A percentile compares a stretch with the other conserved stretches of the same genome.
These are phyloP conservation scores for Coprinellus aureogranulatus DNA, from an alignment of 768 basidiomycete species.

Conservation along the genomic window DNA sequence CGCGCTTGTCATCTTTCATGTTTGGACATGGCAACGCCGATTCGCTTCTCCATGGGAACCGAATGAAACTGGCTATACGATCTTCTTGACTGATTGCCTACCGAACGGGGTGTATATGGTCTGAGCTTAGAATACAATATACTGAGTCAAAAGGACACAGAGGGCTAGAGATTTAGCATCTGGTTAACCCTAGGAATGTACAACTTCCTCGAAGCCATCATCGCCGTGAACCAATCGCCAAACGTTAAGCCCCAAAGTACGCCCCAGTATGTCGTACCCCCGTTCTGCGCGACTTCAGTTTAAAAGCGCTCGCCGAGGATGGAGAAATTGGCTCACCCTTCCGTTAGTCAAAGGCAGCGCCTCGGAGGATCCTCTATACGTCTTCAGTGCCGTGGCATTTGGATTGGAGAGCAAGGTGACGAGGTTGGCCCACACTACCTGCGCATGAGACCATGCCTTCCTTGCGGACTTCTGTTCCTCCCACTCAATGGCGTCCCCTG, in stretches of 20 bases:
- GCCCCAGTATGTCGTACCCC: constrained; percentile 13
- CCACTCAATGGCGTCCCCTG: constrained; percentile 21
- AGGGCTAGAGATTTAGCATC: not conserved
- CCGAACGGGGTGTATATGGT: too few relatives aligned
- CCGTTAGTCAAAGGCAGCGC: constrained; percentile 5
- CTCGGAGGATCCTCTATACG: constrained; percentile 10
- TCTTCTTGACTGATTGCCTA: too few relatives aligned
- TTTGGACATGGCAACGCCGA: too few relatives aligned
- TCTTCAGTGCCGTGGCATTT: constrained; percentile 16
- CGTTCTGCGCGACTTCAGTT: constrained; percentile 7
- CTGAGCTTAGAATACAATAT: too few relatives aligned
- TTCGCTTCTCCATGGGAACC: too few relatives aligned
- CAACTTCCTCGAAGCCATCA: constrained; percentile 11
- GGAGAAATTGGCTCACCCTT: too few relatives aligned
- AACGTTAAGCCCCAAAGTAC: constrained; percentile 14
- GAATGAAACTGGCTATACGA: too few relatives aligned
- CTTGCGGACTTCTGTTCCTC: constrained; percentile 19
- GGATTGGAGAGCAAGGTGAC: constrained; percentile 13
- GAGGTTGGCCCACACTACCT: constrained; percentile 14
- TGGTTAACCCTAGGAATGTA: not conserved
- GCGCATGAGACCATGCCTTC: constrained; percentile 17
- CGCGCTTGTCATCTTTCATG: too few relatives aligned
- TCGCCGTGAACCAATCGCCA: constrained; percentile 14
- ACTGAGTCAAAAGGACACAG: too few relatives aligned
- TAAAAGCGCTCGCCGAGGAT: too few relatives aligned